phyloP scores from a whole-genome alignment of 2,329 filamentous ascomycete species.

The Penicillium brasilianum region DNA sequence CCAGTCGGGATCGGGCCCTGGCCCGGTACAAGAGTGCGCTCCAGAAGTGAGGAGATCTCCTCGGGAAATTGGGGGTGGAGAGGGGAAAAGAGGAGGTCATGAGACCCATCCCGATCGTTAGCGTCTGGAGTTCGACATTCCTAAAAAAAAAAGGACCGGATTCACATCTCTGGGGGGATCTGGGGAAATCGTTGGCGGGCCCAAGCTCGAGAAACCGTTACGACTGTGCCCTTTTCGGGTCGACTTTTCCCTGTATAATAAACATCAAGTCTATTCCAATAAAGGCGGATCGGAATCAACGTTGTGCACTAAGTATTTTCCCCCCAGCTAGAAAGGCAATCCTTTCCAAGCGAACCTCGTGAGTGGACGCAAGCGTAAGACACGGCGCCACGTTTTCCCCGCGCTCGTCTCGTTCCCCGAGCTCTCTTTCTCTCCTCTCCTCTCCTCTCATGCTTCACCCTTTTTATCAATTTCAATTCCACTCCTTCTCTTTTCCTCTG shows the following conservation, averaged over 20 bases:
- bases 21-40: constrained; percentile 69
- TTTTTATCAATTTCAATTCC: background rate
- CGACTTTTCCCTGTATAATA: too few species aligned
- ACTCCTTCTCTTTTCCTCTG: background rate
- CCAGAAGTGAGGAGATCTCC: constrained; percentile 9
- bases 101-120: background rate
- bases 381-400: constrained; percentile 19
- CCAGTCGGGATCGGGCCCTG: constrained; percentile 69
- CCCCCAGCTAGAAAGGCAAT: too few species aligned
- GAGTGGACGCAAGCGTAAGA: constrained; percentile 9
- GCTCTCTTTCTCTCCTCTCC: background rate
- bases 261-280: too few species aligned
- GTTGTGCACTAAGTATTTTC: too few species aligned
- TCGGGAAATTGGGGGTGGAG: too few species aligned
- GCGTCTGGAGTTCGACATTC: too few species aligned
- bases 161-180: too few species aligned
- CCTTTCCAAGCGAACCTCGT: background rate
- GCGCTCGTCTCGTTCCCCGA: constrained; percentile 14
- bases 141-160: too few species aligned
- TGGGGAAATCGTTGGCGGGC: too few species aligned
- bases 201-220: too few species aligned
- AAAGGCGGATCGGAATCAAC: too few species aligned
- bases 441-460: background rate
- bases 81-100: background rate
- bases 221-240: too few species aligned